A percentile compares a stretch with the other conserved stretches of the same genome.
These are phyloP conservation scores for Torulaspora maleeae DNA, from an alignment of 805 yeast genomes.

Conservation along the genomic window DNA sequence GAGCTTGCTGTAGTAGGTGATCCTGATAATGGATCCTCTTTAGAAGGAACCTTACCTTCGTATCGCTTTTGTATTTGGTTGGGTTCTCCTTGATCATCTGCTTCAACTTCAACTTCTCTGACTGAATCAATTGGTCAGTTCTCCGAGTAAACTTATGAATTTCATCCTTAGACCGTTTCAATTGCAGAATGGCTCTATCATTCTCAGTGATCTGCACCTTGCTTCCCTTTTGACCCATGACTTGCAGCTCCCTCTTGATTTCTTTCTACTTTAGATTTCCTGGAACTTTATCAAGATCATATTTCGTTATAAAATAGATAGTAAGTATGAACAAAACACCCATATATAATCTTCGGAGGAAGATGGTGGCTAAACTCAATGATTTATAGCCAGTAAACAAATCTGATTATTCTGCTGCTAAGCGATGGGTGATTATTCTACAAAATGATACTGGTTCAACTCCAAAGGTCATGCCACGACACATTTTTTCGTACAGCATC, in stretches of 20 bases:
- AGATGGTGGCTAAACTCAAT: neutral
- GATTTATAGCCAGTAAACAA: too few species aligned
- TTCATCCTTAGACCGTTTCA: constrained; percentile 85
- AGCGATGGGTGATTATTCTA: neutral
- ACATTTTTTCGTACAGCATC: constrained; percentile 85
- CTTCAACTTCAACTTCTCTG: constrained; percentile 47
- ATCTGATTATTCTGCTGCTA: neutral
- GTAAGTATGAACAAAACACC: neutral
- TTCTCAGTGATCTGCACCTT: constrained; percentile 69
- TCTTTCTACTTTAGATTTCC: neutral
- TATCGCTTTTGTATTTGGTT: constrained; percentile 52
- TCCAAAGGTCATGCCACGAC: constrained; percentile 64
- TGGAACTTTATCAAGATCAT: neutral
- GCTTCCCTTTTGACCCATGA: constrained; percentile 40
- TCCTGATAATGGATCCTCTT: constrained; percentile 80
- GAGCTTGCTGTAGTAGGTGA: constrained; percentile 61
- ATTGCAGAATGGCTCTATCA: constrained; percentile 79
- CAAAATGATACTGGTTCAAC: constrained; percentile 9
- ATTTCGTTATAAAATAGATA: neutral
- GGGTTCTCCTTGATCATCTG: constrained; percentile 31
- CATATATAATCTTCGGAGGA: neutral
- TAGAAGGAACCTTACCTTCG: constrained; percentile 54
- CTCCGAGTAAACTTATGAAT: constrained; percentile 60
- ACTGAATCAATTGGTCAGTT: constrained; percentile 50
- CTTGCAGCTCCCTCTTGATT: neutral